Base-by-base conservation (phyloP, 2,329 filamentous ascomycete genomes). In the Botrytis elliptica region DNA sequence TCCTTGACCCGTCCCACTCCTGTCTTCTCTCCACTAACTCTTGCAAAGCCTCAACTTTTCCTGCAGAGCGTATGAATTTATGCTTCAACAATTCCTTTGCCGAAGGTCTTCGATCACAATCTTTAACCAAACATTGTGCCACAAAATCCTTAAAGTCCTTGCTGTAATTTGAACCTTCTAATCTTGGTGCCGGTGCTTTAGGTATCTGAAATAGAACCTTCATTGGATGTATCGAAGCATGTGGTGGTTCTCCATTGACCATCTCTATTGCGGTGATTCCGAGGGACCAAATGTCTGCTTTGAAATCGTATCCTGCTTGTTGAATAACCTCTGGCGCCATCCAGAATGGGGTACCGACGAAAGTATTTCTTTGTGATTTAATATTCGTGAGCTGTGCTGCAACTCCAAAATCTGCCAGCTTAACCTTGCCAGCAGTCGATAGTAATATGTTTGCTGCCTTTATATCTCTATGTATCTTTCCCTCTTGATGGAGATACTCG, bases 281-380 rank as follows among this genome's bases (percentile, higher is more conserved):
- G 63, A 97, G 84, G 0, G 93, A 97, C 94, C 94, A 97, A 74
- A 97, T 94, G 80, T 97, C 94, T 9, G 94, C 94, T 83, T 96
- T 96, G 85, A 93, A 96, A 82, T 95, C 94, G 77, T 91, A 91
- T 60, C 89, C 89, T 76, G 93, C 90, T 83, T 97, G 94, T 82
- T 97, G 92, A 77, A 97, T 97, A 52, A 97, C 94, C 81, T 97
- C 94, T 1, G 94, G 94, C 0, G 94, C 94, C 94, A 97, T 97
- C 94, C 94, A 97, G 81, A 97, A 97, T 0, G 96, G 96, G 0
- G 95, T 98, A 33, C 96, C 96, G 33, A 99, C 96, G 80, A 99
- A 98, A 0, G 96, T 99, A 83, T 98, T 95, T 72, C 96, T 90
- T 82, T 98, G 94, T 3, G 95, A 98, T 84, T 98, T 98, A 84